Evolutionary conservation across 2,329 filamentous ascomycete species (phyloP).

Genomic region (Cordyceps militaris): DNA sequence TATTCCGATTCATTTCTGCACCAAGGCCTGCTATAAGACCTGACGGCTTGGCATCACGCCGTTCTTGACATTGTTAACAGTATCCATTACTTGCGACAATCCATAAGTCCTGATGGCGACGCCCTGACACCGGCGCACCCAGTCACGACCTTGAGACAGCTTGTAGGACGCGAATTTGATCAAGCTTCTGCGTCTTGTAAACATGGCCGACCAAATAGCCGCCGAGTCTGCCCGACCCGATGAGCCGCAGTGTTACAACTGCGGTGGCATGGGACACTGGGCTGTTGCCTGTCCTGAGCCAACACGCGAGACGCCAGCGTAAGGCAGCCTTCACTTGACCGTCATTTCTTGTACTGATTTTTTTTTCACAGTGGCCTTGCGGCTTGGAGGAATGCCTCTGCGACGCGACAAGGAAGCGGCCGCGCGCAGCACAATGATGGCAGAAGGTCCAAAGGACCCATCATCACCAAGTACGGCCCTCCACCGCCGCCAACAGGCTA

Average conservation of each 20-base stretch:
- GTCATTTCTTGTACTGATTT: conserved; percentile 13
- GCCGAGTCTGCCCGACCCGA: conserved; percentile 25
- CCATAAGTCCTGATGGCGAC: conserved; percentile 1
- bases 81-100: neutral
- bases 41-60: neutral
- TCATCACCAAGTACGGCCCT: conserved; percentile 18
- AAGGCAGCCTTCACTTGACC: conserved; percentile 24
- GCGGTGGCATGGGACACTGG: conserved; percentile 44
- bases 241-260: conserved; percentile 46
- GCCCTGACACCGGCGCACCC: neutral
- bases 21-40: neutral
- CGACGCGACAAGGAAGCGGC: conserved; percentile 19
- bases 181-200: neutral
- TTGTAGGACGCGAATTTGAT: neutral
- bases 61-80: neutral
- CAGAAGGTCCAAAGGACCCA: conserved; percentile 22
- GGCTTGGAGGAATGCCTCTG: conserved; percentile 30
- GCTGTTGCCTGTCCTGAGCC: conserved; percentile 46
- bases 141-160: conserved; percentile 1
- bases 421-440: conserved; percentile 24
- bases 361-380: conserved; percentile 25
- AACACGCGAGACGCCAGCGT: conserved; percentile 42
- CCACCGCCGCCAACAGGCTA: conserved; percentile 20
- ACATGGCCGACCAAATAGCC: conserved; percentile 26
- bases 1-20: neutral